A percentile compares a stretch with the other conserved stretches of the same genome.
phyloP scores from a whole-genome alignment of 177 flowering plant genomes.

The Vitis hybrid region DNA sequence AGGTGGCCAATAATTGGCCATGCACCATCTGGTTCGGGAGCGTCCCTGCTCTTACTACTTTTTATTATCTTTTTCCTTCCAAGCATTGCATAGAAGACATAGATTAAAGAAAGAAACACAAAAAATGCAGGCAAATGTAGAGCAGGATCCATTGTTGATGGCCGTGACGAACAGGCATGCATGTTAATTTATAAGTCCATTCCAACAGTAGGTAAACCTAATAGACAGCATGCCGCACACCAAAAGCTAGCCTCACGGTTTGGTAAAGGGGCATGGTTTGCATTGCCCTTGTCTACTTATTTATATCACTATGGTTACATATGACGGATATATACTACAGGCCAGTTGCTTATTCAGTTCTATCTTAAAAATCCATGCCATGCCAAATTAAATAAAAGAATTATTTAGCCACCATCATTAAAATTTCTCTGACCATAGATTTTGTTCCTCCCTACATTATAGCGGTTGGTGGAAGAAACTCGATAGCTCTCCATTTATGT shows the following conservation, averaged over 20 bases:
- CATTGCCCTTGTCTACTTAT: background rate
- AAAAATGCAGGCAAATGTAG: background rate
- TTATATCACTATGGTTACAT: too few species aligned
- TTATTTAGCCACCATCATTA: background rate
- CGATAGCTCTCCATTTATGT: too few species aligned
- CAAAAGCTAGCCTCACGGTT: background rate
- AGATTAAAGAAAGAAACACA: background rate
- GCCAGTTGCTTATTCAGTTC: too few species aligned
- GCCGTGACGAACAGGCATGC: background rate
- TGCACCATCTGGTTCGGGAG: slow-evolving; percentile 1
- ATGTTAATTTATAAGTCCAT: slow-evolving; percentile 10
- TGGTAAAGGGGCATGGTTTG: background rate
- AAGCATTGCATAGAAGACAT: slow-evolving; percentile 1
- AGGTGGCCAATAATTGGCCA: slow-evolving; percentile 17
- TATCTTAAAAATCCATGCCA: background rate
- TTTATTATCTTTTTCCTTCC: background rate
- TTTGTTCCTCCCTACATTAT: too few species aligned
- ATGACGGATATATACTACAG: too few species aligned
- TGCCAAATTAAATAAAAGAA: background rate
- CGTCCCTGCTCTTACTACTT: background rate
- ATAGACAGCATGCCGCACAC: background rate
- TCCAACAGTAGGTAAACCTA: background rate
- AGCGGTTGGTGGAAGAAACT: too few species aligned
- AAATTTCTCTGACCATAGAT: too few species aligned
- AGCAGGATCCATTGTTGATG: slow-evolving; percentile 5